Evolutionary conservation across 2,329 filamentous ascomycete genomes (phyloP).

Genomic region (Exophiala alcalophila): DNA sequence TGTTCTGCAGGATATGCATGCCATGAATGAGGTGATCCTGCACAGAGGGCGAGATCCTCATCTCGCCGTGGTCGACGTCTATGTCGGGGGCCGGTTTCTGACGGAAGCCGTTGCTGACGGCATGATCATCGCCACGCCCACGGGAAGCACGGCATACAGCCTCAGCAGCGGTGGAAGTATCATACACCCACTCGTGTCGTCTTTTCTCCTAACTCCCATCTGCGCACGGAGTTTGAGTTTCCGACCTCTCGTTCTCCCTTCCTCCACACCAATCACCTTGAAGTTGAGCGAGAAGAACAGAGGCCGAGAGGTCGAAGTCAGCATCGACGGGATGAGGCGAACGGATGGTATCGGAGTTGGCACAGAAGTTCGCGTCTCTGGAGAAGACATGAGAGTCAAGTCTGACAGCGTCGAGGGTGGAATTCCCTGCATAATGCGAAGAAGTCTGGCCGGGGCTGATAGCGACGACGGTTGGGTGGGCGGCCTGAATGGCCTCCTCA

Average conservation of each 20-base stretch:
- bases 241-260: slow-evolving; percentile 81
- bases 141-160: slow-evolving; percentile 91
- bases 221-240: slow-evolving; percentile 91
- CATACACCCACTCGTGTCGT: slow-evolving; percentile 86
- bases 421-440: slow-evolving; percentile 85
- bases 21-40: slow-evolving; percentile 93
- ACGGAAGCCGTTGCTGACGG: slow-evolving; percentile 95
- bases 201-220: slow-evolving; percentile 87
- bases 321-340: slow-evolving; percentile 69
- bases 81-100: slow-evolving; percentile 80
- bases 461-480: slow-evolving; percentile 94
- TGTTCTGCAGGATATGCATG: slow-evolving; percentile 54
- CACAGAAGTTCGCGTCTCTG: slow-evolving; percentile 83
- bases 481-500: slow-evolving; percentile 84
- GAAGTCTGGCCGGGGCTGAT: slow-evolving; percentile 46
- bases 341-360: slow-evolving; percentile 67
- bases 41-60: slow-evolving; percentile 89
- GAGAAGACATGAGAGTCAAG: slow-evolving; percentile 63
- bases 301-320: slow-evolving; percentile 72
- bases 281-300: slow-evolving; percentile 77
- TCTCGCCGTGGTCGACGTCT: slow-evolving; percentile 87
- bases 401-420: slow-evolving; percentile 65
- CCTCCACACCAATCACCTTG: slow-evolving; percentile 78
- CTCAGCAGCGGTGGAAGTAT: slow-evolving; percentile 91
- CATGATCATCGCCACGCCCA: slow-evolving; percentile 90